Evolutionary conservation across 208 protist species (phyloP).

Genomic region (Trypanosoma brucei): DNA sequence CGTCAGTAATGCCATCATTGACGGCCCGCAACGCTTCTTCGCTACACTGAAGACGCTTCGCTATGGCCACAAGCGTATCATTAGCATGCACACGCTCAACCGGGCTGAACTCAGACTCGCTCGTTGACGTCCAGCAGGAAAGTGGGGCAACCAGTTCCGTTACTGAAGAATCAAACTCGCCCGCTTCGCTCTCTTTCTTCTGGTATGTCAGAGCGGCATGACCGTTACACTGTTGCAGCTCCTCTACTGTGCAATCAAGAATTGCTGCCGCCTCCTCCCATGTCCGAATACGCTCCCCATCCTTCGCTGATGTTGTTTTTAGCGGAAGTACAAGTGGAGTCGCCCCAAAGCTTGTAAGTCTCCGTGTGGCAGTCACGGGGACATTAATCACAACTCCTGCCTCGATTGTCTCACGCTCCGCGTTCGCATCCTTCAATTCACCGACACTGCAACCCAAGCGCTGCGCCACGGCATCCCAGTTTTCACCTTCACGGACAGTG

Average conservation of each 20-base stretch:
- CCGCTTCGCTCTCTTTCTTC: constrained; percentile 21
- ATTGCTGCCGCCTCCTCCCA: constrained; percentile 70
- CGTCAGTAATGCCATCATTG: constrained; percentile 33
- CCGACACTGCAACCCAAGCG: constrained; percentile 50
- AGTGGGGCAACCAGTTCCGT: constrained; percentile 63
- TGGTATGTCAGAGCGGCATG: constrained; percentile 55
- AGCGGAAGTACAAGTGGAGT: constrained; percentile 43
- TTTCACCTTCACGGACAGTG: constrained; percentile 44
- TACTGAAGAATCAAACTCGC: constrained; percentile 47
- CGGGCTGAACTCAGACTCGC: constrained; percentile 43
- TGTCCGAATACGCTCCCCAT: constrained; percentile 21
- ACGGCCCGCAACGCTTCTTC: constrained; percentile 36
- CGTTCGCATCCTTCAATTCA: constrained; percentile 49
- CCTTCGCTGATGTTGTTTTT: constrained; percentile 5
- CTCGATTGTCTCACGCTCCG: constrained; percentile 26
- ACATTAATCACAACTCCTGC: constrained; percentile 44
- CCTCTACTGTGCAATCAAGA: constrained; percentile 75
- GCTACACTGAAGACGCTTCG: constrained; percentile 43
- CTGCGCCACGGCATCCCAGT: constrained; percentile 52
- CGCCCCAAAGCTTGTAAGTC: constrained; percentile 49
- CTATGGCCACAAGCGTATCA: constrained; percentile 59
- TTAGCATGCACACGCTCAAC: constrained; percentile 47
- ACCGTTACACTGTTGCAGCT: constrained; percentile 79
- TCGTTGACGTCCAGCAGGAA: constrained; percentile 34
- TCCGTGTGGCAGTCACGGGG: constrained; percentile 40